These are phyloP conservation scores for Beauveria asiatica DNA, from an alignment of 2,329 filamentous ascomycete genomes.

Conservation along the genomic window DNA sequence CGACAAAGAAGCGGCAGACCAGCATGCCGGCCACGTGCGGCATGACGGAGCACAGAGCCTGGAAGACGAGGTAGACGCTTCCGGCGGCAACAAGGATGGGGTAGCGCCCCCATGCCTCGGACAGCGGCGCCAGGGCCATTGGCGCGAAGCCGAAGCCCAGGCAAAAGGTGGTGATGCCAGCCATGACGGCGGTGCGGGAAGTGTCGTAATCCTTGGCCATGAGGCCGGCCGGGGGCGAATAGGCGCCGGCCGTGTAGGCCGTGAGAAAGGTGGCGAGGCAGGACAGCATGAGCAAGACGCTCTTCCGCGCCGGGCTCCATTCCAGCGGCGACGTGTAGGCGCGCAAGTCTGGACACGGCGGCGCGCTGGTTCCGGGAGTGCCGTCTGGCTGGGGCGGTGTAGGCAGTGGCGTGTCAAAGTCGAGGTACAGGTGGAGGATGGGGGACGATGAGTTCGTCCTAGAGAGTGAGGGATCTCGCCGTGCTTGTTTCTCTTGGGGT, in stretches of 20 bases:
- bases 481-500: not conserved
- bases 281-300: conserved; percentile 61
- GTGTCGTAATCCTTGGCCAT: conserved; percentile 60
- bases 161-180: conserved; percentile 77
- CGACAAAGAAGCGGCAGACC: conserved; percentile 65
- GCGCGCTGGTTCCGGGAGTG: conserved; percentile 29
- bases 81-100: conserved; percentile 74
- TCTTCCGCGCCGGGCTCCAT: conserved; percentile 65
- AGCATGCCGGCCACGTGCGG: conserved; percentile 64
- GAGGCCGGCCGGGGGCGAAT: conserved; percentile 59
- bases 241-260: conserved; percentile 74
- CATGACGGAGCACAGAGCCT: conserved; percentile 66
- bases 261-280: conserved; percentile 69
- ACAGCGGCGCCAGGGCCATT: conserved; percentile 82
- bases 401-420: conserved; percentile 31
- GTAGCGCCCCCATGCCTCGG: conserved; percentile 78
- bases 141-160: conserved; percentile 72
- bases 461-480: not conserved
- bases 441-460: conserved; percentile 15
- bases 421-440: conserved; percentile 33
- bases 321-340: conserved; percentile 61
- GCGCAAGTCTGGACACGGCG: conserved; percentile 55
- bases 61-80: conserved; percentile 59
- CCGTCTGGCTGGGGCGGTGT: conserved; percentile 16
- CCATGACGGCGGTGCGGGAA: conserved; percentile 55